phyloP scores from a whole-genome alignment of 805 yeast species.

The Cyberlindnera suaveolens region DNA sequence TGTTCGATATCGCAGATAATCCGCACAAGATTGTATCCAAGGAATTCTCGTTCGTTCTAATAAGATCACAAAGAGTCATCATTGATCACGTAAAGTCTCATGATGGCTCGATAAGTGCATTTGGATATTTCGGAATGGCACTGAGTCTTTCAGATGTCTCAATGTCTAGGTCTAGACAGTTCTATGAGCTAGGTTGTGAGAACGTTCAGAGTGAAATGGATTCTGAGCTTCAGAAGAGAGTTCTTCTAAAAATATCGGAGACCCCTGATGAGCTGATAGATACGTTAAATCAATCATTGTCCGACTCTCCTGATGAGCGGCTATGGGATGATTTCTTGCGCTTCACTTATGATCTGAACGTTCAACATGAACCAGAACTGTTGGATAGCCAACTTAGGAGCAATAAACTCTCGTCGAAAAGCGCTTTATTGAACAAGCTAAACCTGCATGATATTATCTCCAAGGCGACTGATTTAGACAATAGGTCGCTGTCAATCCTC shows the following conservation, averaged over 20 bases:
- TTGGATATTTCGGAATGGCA: constrained; percentile 11
- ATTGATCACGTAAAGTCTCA: constrained; percentile 2
- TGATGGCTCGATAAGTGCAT: constrained; percentile 1
- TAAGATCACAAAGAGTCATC: constrained; percentile 7
- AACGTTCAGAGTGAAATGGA: constrained; percentile 4
- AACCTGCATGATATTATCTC: background rate
- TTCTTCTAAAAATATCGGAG: background rate
- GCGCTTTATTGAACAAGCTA: background rate
- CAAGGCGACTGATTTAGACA: constrained; percentile 6
- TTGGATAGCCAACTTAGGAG: background rate
- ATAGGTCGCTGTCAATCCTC: constrained; percentile 12
- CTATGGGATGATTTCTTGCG: constrained; percentile 10
- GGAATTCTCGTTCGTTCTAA: constrained; percentile 5
- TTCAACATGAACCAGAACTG: background rate
- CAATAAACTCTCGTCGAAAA: background rate
- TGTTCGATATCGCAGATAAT: constrained; percentile 6
- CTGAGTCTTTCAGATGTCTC: constrained; percentile 6
- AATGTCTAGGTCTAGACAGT: constrained; percentile 2
- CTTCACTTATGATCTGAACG: constrained; percentile 1
- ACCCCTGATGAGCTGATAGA: constrained; percentile 3
- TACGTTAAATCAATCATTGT: background rate
- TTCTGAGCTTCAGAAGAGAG: constrained; percentile 1
- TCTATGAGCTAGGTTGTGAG: constrained; percentile 2
- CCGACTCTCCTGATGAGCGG: background rate
- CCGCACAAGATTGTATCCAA: constrained; percentile 4